Evolutionary conservation across 306 rosid species (phyloP).

Genomic region (Gleditsia sinensis): DNA sequence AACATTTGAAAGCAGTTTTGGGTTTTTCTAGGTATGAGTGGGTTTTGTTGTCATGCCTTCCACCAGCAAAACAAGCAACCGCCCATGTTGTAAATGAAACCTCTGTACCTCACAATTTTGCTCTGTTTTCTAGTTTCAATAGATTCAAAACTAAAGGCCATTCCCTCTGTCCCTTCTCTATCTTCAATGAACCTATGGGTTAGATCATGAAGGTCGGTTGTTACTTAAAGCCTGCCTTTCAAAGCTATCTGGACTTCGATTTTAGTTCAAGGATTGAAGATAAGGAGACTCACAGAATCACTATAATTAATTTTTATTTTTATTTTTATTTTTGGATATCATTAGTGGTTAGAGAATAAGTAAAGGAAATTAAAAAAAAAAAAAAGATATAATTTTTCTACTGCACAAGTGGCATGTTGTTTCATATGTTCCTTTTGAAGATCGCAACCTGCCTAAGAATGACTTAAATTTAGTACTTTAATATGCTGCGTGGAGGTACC

Average conservation of each 20-base stretch:
- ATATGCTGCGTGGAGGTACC: not conserved
- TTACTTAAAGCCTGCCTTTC: slow-evolving; percentile 27
- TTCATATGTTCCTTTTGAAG: slow-evolving; percentile 28
- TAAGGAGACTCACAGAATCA: not conserved
- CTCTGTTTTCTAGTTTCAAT: not conserved
- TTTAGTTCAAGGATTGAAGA: no score
- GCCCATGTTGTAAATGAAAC: slow-evolving; percentile 11
- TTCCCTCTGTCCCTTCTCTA: slow-evolving; percentile 20
- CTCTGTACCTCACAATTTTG: slow-evolving; percentile 17
- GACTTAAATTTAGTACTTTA: slow-evolving; percentile 10
- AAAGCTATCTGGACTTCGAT: slow-evolving; percentile 26
- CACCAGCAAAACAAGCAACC: slow-evolving; percentile 21
- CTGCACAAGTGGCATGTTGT: slow-evolving; percentile 34
- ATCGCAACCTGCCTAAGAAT: slow-evolving; percentile 23
- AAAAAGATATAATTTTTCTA: not conserved
- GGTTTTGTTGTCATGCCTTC: slow-evolving; percentile 53
- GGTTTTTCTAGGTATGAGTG: slow-evolving; percentile 33
- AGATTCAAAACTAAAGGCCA: not conserved
- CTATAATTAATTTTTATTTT: not conserved
- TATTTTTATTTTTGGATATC: not conserved
- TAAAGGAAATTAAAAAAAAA: not conserved
- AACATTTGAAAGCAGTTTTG: slow-evolving; percentile 40
- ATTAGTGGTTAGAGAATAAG: not conserved
- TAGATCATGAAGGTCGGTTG: slow-evolving; percentile 34
- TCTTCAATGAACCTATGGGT: slow-evolving; percentile 21